A percentile compares a stretch with the other conserved stretches of the same genome.
These are phyloP conservation scores for Monosporozyma servazzii DNA, from an alignment of 805 yeast species.

Conservation along the genomic window DNA sequence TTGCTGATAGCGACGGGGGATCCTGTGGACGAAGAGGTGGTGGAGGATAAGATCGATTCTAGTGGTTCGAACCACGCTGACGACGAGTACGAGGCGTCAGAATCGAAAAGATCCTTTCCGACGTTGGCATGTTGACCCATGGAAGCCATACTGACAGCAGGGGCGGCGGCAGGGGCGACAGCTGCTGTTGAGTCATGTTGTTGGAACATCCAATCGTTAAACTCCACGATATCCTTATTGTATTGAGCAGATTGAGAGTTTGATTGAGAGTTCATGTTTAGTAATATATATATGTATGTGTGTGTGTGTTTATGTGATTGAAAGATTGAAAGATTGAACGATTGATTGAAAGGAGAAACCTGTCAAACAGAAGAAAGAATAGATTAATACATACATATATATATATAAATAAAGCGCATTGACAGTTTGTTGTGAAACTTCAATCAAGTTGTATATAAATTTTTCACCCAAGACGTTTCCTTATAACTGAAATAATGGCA, in stretches of 20 bases:
- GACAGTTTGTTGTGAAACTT: too few relatives aligned
- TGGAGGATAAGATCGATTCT: constrained; percentile 20
- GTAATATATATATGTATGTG: too few relatives aligned
- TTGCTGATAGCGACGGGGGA: constrained; percentile 9
- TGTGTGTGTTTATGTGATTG: background rate
- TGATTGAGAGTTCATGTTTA: constrained; percentile 9
- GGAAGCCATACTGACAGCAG: too few relatives aligned
- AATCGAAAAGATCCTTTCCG: background rate
- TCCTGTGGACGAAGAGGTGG: constrained; percentile 17
- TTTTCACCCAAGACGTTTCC: too few relatives aligned
- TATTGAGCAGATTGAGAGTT: constrained; percentile 2
- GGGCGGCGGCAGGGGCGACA: background rate
- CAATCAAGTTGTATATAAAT: too few relatives aligned
- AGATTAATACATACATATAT: too few relatives aligned
- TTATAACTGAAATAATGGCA: too few relatives aligned
- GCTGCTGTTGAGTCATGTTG: constrained; percentile 1
- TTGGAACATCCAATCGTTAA: constrained; percentile 13
- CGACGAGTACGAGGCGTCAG: constrained; percentile 1
- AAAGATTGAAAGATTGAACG: too few relatives aligned
- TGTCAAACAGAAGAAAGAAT: too few relatives aligned
- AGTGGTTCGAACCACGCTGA: constrained; percentile 24
- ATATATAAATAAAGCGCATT: background rate
- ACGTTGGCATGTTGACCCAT: background rate
- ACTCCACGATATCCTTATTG: background rate
- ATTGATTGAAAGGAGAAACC: too few relatives aligned